Evolutionary conservation across 2,329 filamentous ascomycete species (phyloP), one percentile per base, ranked within the genome.

Genomic region (Fusarium bactridioides): DNA sequence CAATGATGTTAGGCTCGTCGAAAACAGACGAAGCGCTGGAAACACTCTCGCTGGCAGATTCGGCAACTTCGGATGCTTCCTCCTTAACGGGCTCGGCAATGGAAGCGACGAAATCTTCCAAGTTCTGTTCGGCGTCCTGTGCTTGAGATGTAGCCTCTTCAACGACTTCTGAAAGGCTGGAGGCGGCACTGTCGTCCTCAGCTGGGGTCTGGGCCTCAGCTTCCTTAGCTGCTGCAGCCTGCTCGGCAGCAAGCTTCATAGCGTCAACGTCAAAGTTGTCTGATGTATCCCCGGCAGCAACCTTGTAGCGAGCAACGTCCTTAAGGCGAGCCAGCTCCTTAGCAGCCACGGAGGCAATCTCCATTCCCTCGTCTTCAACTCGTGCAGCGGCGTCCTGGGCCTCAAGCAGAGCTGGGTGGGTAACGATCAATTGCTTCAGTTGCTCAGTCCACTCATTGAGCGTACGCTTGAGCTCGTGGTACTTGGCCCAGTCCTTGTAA

Each of bases 401-500:
- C 61, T 89, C 84, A 25, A 87, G 84, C 18, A 98, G 86, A 31
- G 89, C 90, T 13, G 92, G 89, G 79, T 98, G 93, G 7, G 90
- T 87, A 67, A 92, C 88, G 43, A 94, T 93, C 59, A 95, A 88
- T 65, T 90, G 86, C 79, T 94, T 91, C 53, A 99, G 90, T 74
- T 97, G 93, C 40, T 89, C 86, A 61, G 93, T 92, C 94, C 95
- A 98, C 77, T 94, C 90, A 53, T 92, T 91, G 58, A 98, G 93
- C 18, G 93, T 92, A 60, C 88, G 89, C 84, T 93, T 97, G 64
- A 99, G 86, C 67, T 93, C 90, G 80, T 98, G 94, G 79, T 97
- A 99, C 80, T 95, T 96, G 67, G 92, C 90, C 96, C 96, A 99
- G 80, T 99, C 94, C 81, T 97, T 95, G 86, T 99, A 98, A 4